Evolutionary conservation across 1,284 basidiomycete species (phyloP), one percentile per base, ranked within the genome.

Genomic region (Sanguinoderma infundibulare): DNA sequence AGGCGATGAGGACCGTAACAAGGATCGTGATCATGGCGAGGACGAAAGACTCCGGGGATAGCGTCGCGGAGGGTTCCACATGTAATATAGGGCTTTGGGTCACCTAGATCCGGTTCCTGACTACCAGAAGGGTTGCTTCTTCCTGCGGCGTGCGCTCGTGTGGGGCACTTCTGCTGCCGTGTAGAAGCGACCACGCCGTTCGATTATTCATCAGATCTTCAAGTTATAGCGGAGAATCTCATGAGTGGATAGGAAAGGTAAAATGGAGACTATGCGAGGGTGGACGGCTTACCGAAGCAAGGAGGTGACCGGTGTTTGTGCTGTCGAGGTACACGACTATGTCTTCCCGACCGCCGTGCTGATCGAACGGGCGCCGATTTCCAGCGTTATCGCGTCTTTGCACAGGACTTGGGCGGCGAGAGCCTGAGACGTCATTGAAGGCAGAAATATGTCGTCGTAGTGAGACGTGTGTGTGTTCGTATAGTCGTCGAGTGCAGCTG

Each of bases 11-110:
- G 2, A 54, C n/a, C 5, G 58, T 24, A 3, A 39, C 38, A 6
- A 55, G 1, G 38, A 39, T 34, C 1, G 39, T 35, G 4, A 64
- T 22, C 61, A 64, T 65, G 5, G 47, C 8, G 35, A 8, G 24
- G 8, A 15, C 42, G 15, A 20, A 26, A 14, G 14, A 26, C 5
- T 20, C 4, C 14, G 42, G 40, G 22, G 22, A 46, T 46, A 46
- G 14, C 42, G 15, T 26, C 12, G 42, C 17, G 42, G 42, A 26
- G 14, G 20, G 24, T 17, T 28, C n/a, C n/a, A n/a, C n/a, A n/a
- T n/a, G n/a, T n/a, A n/a, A 46, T 46, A 46, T 46, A 46, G 24
- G 24, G 5, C 24, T 46, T 46, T 26, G 24, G 15, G 7, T 9
- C 6, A 24, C 24, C 24, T 12, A 42, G 5, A 38, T n/a, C n/a